Conservation (phyloP, 352 stramenopile species). For the Halophytophthora batemanensis region DNA sequence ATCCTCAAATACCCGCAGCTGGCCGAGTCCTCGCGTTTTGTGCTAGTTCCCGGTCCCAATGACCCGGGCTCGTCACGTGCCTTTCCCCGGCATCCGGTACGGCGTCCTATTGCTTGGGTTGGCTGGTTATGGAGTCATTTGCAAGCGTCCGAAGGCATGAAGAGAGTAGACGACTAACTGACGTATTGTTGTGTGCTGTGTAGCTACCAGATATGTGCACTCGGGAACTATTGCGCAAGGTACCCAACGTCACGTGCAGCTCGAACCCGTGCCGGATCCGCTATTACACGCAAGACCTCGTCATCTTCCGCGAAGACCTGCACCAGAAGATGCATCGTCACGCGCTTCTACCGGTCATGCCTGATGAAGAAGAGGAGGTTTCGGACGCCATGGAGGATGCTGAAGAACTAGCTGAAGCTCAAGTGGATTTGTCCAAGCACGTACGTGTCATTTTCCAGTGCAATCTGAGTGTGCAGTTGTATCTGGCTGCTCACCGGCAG, state of each 20-base stretch:
- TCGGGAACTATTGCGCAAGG: constrained; percentile 56
- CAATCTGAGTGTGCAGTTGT: not conserved
- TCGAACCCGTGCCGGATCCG: constrained; percentile 93
- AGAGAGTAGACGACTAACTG: not conserved
- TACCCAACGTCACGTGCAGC: constrained; percentile 78
- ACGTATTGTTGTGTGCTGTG: not conserved
- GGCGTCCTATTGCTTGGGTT: not conserved
- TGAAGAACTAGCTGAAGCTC: constrained; percentile 19
- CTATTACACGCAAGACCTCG: constrained; percentile 92
- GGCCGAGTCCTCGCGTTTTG: constrained; percentile 82
- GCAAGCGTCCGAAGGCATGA: not conserved
- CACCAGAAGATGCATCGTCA: constrained; percentile 90
- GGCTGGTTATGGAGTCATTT: not conserved
- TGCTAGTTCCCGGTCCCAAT: constrained; percentile 91
- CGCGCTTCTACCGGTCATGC: constrained; percentile 64
- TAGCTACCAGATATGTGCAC: constrained; percentile 73
- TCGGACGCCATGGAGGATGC: constrained; percentile 15
- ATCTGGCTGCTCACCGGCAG: not conserved
- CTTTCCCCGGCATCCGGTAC: constrained; percentile 78
- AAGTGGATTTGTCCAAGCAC: constrained; percentile 82
- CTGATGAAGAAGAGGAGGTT: constrained; percentile 33
- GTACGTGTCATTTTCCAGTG: constrained; percentile 23
- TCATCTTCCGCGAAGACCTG: constrained; percentile 91
- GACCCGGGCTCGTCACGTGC: constrained; percentile 84
- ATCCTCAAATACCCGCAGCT: constrained; percentile 86